These are phyloP conservation scores for Pseudofabraea citricarpa DNA, from an alignment of 2,329 filamentous ascomycete species.

Conservation along the genomic window DNA sequence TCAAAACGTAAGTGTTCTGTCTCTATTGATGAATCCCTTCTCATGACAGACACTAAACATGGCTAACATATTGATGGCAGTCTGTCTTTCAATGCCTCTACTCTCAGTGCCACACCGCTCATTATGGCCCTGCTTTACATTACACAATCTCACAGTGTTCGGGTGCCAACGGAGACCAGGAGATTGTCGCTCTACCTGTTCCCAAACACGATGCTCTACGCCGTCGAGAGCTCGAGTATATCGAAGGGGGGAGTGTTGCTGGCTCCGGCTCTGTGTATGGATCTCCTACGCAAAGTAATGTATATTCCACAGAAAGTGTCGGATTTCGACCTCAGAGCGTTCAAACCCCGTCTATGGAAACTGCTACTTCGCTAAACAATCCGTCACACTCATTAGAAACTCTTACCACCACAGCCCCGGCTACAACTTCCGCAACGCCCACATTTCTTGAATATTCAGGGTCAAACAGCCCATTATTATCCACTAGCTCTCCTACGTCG, in stretches of 20 bases:
- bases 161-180: slow-evolving; percentile 12
- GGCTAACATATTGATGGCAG: slow-evolving; percentile 11
- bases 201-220: slow-evolving; percentile 24
- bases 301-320: slow-evolving; percentile 11
- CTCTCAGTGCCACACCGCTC: slow-evolving; percentile 30
- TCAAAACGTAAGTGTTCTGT: slow-evolving; percentile 29
- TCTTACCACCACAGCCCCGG: not conserved
- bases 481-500: not conserved
- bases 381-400: not conserved
- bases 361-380: not conserved
- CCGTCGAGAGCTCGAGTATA: slow-evolving; percentile 23
- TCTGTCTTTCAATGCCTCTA: slow-evolving; percentile 31
- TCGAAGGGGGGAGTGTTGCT: slow-evolving; percentile 13
- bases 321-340: slow-evolving; percentile 6
- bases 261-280: slow-evolving; percentile 14
- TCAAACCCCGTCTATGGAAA: not conserved
- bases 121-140: slow-evolving; percentile 29
- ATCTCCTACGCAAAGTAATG: slow-evolving; percentile 16
- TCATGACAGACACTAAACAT: not conserved
- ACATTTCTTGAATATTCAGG: not conserved
- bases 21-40: not conserved
- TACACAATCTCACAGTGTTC: slow-evolving; percentile 26
- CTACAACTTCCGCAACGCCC: not conserved
- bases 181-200: slow-evolving; percentile 17
- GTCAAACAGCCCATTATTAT: not conserved